These are phyloP conservation scores for Colletotrichum sp. DNA, from an alignment of 2,329 filamentous ascomycete genomes.

Conservation along the genomic window DNA sequence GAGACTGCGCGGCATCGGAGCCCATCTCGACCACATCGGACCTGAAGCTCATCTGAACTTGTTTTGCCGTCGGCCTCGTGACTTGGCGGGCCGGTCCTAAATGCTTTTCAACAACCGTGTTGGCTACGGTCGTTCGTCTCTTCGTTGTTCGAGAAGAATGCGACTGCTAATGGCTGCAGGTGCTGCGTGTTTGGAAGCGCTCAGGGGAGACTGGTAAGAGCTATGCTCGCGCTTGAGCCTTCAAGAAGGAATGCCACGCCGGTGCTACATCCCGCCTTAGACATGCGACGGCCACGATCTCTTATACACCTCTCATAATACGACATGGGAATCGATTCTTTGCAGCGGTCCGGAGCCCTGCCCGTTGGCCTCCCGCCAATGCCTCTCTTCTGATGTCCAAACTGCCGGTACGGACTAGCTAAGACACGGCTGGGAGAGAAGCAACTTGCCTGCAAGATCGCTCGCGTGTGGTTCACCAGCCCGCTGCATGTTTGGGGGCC, in stretches of 20 bases:
- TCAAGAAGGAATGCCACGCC: background rate
- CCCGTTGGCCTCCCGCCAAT: background rate
- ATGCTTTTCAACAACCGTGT: background rate
- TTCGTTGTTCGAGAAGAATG: background rate
- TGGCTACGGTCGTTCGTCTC: background rate
- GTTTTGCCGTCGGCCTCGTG: background rate
- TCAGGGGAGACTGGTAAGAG: background rate
- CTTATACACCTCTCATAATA: background rate
- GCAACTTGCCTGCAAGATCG: background rate
- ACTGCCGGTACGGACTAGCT: background rate
- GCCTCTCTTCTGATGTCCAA: background rate
- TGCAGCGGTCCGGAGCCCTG: background rate
- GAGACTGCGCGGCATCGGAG: background rate
- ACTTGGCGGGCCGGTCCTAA: background rate
- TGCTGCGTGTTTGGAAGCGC: background rate
- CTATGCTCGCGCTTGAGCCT: background rate
- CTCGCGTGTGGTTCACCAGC: background rate
- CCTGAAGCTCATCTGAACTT: conserved; percentile 12
- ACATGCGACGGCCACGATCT: background rate
- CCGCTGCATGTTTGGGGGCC: conserved; percentile 1
- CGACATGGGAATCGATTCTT: background rate
- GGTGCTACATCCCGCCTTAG: background rate
- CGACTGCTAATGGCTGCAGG: background rate
- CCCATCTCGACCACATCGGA: conserved; percentile 15
- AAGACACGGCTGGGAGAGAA: background rate